Conservation (phyloP, 768 basidiomycete genomes). For the Mycena indigotica region DNA sequence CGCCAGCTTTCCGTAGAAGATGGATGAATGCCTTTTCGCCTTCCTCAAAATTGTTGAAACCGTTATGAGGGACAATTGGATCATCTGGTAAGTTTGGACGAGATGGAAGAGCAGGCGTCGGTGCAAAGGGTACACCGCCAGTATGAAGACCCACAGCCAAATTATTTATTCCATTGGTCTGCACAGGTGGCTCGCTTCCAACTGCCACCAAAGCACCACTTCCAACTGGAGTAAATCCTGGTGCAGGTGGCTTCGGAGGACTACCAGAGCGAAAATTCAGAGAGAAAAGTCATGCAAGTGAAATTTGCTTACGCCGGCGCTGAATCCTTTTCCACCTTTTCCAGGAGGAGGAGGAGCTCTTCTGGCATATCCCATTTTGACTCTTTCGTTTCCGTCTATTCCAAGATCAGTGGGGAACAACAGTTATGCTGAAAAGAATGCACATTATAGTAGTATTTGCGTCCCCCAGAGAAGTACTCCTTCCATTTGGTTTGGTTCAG, state of each 20-base stretch:
- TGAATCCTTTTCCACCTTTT: conserved; percentile 79
- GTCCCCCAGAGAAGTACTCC: conserved; percentile 89
- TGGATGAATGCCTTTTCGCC: conserved; percentile 94
- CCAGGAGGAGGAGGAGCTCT: conserved; percentile 81
- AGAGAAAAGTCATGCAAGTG: not conserved
- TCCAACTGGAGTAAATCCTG: conserved; percentile 45
- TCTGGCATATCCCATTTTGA: conserved; percentile 99
- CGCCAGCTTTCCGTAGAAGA: conserved; percentile 84
- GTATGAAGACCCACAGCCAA: conserved; percentile 55
- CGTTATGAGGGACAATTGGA: conserved; percentile 87
- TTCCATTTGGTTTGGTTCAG: conserved; percentile 92
- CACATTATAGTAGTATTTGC: conserved; percentile 91
- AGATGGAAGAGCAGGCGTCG: conserved; percentile 64
- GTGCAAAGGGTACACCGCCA: conserved; percentile 59
- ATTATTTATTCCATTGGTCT: conserved; percentile 52
- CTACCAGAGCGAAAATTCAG: conserved; percentile 18
- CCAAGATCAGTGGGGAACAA: conserved; percentile 4
- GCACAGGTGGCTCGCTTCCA: conserved; percentile 55
- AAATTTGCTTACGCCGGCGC: conserved; percentile 24
- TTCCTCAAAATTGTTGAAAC: conserved; percentile 83
- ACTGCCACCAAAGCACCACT: conserved; percentile 59
- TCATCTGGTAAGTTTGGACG: conserved; percentile 84
- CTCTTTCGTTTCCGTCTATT: conserved; percentile 81
- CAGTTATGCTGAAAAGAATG: conserved; percentile 21
- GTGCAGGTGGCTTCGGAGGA: conserved; percentile 35